Percentiles rank a stretch among this genome's conserved stretches.
Evolutionary conservation across 345 rosid species (phyloP).

Genomic region (Pistacia integerrima): DNA sequence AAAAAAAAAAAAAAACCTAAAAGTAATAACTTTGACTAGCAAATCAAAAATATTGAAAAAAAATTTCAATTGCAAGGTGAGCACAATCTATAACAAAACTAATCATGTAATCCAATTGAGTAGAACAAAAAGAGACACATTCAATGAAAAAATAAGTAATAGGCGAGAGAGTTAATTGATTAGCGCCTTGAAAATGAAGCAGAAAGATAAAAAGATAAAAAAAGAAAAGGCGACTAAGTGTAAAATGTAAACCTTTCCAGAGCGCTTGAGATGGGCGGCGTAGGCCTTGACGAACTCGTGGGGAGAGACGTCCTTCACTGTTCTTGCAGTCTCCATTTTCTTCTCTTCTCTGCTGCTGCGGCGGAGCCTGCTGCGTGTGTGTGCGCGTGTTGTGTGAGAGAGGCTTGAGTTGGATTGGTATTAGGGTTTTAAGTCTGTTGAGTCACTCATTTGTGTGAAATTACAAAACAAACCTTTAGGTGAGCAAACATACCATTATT

Average conservation of each 20-base stretch:
- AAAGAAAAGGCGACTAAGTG: too few relatives aligned
- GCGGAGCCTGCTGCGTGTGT: background rate
- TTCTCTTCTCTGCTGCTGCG: slow-evolving; percentile 2
- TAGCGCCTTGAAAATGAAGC: background rate
- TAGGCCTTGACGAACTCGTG: slow-evolving; percentile 62
- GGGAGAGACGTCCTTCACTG: slow-evolving; percentile 56
- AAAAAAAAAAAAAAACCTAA: background rate
- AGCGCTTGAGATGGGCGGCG: slow-evolving; percentile 55
- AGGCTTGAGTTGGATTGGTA: too few relatives aligned
- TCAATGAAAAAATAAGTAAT: too few relatives aligned
- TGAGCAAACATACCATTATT: background rate
- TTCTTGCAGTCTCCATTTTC: slow-evolving; percentile 35
- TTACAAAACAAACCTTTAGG: background rate
- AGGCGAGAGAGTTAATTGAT: too few relatives aligned
- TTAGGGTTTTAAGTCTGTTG: background rate
- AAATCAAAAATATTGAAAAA: too few relatives aligned
- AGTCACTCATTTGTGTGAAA: background rate
- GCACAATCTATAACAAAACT: too few relatives aligned
- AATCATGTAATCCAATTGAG: too few relatives aligned
- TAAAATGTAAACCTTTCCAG: slow-evolving; percentile 42
- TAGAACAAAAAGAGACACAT: too few relatives aligned
- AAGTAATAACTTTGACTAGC: background rate
- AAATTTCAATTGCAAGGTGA: too few relatives aligned
- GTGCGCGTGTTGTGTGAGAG: background rate
- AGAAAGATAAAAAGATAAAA: background rate